Evolutionary conservation across 805 yeast genomes (phyloP).

Genomic region (Cyberlindnera xishuangbannaensis): DNA sequence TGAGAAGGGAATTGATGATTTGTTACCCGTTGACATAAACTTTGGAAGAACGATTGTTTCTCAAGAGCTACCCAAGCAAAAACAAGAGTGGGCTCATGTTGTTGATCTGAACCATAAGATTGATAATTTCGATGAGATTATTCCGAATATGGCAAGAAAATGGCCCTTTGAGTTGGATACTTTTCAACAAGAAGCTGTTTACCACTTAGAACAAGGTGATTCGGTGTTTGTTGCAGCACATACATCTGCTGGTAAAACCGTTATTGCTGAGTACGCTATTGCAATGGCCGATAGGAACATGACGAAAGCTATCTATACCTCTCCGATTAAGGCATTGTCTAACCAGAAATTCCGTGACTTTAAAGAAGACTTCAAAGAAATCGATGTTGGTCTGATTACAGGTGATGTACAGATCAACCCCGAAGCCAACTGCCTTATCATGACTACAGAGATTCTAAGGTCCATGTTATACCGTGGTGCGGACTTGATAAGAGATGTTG

Average conservation of each 20-base stretch:
- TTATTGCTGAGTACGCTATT: slow-evolving; percentile 96
- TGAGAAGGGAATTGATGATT: slow-evolving; percentile 39
- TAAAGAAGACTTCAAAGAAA: slow-evolving; percentile 67
- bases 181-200: slow-evolving; percentile 95
- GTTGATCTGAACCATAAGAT: slow-evolving; percentile 82
- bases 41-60: slow-evolving; percentile 30
- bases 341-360: slow-evolving; percentile 90
- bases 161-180: slow-evolving; percentile 96
- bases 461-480: slow-evolving; percentile 97
- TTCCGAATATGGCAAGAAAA: slow-evolving; percentile 87
- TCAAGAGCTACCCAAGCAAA: slow-evolving; percentile 20
- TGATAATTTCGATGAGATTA: slow-evolving; percentile 78
- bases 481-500: slow-evolving; percentile 93
- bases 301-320: slow-evolving; percentile 95
- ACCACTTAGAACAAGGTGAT: slow-evolving; percentile 94
- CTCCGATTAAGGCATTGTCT: slow-evolving; percentile 88
- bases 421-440: slow-evolving; percentile 90
- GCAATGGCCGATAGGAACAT: slow-evolving; percentile 94
- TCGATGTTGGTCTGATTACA: slow-evolving; percentile 90
- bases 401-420: slow-evolving; percentile 98
- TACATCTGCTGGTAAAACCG: slow-evolving; percentile 98
- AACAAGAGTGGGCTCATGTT: slow-evolving; percentile 88
- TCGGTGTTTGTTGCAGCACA: slow-evolving; percentile 99
- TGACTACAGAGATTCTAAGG: slow-evolving; percentile 96
- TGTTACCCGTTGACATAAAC: slow-evolving; percentile 45